phyloP scores from a whole-genome alignment of 1,139 yeast species.

The Geotrichum phurueaensis region DNA sequence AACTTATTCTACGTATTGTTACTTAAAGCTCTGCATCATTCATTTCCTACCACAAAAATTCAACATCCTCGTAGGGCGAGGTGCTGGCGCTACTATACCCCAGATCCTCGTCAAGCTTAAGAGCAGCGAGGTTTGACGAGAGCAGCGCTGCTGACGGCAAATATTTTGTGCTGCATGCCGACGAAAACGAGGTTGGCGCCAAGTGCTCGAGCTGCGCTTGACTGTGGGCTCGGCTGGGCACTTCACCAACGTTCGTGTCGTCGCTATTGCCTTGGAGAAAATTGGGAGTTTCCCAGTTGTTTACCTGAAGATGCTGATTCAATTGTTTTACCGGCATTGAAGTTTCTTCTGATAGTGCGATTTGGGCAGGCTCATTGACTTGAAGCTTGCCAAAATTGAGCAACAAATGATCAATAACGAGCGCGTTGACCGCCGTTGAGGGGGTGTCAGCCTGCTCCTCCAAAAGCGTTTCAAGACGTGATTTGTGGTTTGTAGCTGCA shows the following conservation, averaged over 20 bases:
- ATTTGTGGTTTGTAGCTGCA: neutral
- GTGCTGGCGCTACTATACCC: conserved; percentile 5
- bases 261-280: neutral
- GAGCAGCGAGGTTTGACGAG: neutral
- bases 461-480: neutral
- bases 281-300: neutral
- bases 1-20: neutral
- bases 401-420: neutral
- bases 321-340: neutral
- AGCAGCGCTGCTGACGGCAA: neutral
- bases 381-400: neutral
- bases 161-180: conserved; percentile 7
- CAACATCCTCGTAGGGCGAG: conserved; percentile 13
- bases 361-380: neutral
- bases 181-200: conserved; percentile 1
- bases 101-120: neutral
- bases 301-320: neutral
- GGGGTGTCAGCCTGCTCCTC: neutral
- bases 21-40: neutral
- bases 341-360: neutral
- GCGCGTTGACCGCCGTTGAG: neutral
- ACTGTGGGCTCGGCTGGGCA: neutral
- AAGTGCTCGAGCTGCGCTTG: neutral
- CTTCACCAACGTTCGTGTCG: neutral
- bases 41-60: conserved; percentile 5